These are phyloP conservation scores for Cyclotella cryptica DNA, from an alignment of 108 stramenopile species.

Conservation along the genomic window DNA sequence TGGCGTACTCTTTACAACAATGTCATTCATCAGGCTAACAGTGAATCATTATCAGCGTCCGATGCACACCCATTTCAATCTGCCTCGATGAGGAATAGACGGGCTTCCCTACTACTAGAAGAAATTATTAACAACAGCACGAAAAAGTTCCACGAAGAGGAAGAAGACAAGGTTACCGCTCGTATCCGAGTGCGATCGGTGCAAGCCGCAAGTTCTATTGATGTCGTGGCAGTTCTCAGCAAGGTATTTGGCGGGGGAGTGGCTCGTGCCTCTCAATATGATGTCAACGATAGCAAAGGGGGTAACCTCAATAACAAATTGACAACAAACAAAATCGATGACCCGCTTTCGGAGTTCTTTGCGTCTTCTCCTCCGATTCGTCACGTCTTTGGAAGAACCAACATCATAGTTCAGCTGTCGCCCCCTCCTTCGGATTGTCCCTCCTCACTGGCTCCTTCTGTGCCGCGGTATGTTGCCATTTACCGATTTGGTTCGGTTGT, in stretches of 20 bases:
- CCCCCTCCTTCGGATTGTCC: conserved; percentile 46
- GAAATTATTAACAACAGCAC: conserved; percentile 48
- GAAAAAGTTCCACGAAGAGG: conserved; percentile 35
- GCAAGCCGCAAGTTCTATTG: conserved; percentile 77
- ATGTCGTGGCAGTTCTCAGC: conserved; percentile 68
- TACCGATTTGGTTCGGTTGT: conserved; percentile 93
- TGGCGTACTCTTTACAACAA: conserved; percentile 29
- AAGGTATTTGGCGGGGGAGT: conserved; percentile 71
- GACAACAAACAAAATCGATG: conserved; percentile 26
- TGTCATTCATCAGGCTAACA: conserved; percentile 7
- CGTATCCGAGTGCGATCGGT: conserved; percentile 65
- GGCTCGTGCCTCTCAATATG: conserved; percentile 46
- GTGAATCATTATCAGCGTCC: conserved; percentile 16
- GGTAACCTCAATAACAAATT: neutral
- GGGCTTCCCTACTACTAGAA: conserved; percentile 40
- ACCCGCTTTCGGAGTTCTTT: conserved; percentile 54
- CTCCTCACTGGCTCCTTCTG: conserved; percentile 45
- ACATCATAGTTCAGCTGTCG: conserved; percentile 64
- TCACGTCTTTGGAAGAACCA: conserved; percentile 74
- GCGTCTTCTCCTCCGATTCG: conserved; percentile 55
- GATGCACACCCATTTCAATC: conserved; percentile 29
- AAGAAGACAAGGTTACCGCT: conserved; percentile 43
- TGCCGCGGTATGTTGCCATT: conserved; percentile 79
- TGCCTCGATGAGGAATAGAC: conserved; percentile 43
- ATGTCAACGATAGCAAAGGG: conserved; percentile 32